Evolutionary conservation across 2,329 filamentous ascomycete species (phyloP), one percentile per base, ranked within the genome.

Genomic region (Aspergillus flavus): DNA sequence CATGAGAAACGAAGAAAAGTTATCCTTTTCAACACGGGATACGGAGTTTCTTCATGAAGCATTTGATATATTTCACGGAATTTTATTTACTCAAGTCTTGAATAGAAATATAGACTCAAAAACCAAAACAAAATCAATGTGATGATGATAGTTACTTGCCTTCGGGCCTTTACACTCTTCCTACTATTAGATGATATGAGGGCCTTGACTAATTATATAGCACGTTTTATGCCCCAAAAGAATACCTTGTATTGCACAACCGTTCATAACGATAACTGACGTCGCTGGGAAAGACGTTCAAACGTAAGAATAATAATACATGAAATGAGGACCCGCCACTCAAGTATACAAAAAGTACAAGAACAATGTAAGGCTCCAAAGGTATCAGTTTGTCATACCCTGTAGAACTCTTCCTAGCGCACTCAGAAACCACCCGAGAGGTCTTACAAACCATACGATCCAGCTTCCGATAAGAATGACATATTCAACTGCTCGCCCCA

Each of bases 401-500:
- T 73, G 64, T 26, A 77, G 50, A 41, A 68, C 69, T 59, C 68
- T 71, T 16, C 71, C 72, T 39, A 77, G 52, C 39, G 66, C 63
- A 16, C 72, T 68, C 55, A 77, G 67, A 9, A 71, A 58, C 72
- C 74, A 76, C 0, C 70, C 71, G 67, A 78, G 73, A 1, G 77
- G 77, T 46, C 64, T 72, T 2, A 69, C 67, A 58, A 78, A 68
- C 77, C 77, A 79, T 14, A 76, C 58, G 32, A 79, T 65, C 77
- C 77, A 79, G 23, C 70, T 73, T 5, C 72, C 73, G 39, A 78
- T 59, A 23, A 78, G 66, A 45, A 76, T 69, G 46, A 78, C 58
- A 36, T 77, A 77, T 2, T 72, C 69, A 4, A 72, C 71, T 56
- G 69, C 67, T 21, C 75, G 73, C 3, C 72, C 69, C 5, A 79